Base-by-base conservation (phyloP, 441 rosid species). In the Pelargonium fulgidum region DNA sequence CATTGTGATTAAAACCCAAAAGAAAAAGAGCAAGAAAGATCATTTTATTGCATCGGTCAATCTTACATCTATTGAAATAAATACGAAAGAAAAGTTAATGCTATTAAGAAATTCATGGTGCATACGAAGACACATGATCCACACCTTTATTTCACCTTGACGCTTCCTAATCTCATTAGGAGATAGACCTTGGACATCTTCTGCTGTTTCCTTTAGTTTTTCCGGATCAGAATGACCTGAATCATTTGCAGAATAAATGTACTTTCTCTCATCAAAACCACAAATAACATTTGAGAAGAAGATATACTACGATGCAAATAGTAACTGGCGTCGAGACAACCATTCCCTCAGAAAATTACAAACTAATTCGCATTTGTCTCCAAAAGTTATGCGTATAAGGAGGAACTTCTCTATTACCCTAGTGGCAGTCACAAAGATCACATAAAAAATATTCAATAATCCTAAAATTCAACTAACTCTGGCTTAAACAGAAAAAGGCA, bases 181-280 rank as follows among this genome's bases (percentile, higher is more conserved):
- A 66, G 97, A 83, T 68, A 85, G 67, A 29, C 87, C 84, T 75
- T 87, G 83, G 5, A 82, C 81, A 76, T 85, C 92, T 74, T 85
- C 73, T 4, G 97, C 93, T 7, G 82, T 73, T 83, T 89, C 89
- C 81, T 91, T 93, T n/a, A 93, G 72, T 65, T 84, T 85, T 20
- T 75, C 84, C 0, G 97, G 88, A 85, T 93, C 95, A 47, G 98
- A 91, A 70, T 91, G 90, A 73, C 97, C 97, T 93, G 76, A 64
- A 61, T 29, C 72, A 70, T 45, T 47, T n/a, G 9, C 22, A 9
- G 4, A 8, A 39, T 9, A 24, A 7, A 59, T n/a, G 7, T 52
- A n/a, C 16, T 52, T 52, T 14, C 62, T 17, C 62, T 8, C 62
- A 56, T 10, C 20, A 19, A 17, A 56, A 56, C 12, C 12, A 56